phyloP scores from a whole-genome alignment of 768 basidiomycete species.

The Pleurotus djamor region DNA sequence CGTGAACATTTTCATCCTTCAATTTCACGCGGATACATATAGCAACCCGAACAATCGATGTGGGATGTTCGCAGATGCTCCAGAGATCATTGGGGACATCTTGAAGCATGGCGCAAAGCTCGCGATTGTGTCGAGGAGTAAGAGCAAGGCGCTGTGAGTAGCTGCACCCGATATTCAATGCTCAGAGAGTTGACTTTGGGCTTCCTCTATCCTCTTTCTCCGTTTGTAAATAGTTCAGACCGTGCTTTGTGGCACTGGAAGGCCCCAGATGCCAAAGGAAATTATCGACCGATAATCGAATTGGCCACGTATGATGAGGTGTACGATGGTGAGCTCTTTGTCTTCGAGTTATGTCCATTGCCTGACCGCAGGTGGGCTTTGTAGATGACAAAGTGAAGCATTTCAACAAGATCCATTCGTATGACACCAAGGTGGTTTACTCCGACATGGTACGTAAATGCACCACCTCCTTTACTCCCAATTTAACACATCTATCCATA shows the following conservation, averaged over 20 bases:
- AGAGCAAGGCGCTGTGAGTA: not conserved
- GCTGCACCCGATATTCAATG: too few relatives aligned
- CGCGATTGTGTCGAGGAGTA: not conserved
- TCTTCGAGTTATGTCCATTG: not conserved
- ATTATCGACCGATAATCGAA: not conserved
- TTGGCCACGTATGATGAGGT: not conserved
- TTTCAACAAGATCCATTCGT: not conserved
- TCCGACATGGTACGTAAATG: not conserved
- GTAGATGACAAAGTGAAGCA: not conserved
- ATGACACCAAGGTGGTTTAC: not conserved
- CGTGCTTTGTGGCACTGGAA: not conserved
- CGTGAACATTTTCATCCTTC: not conserved
- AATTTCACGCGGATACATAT: not conserved
- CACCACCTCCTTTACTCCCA: not conserved
- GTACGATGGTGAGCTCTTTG: not conserved
- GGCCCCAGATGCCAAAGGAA: not conserved
- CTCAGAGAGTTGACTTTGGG: too few relatives aligned
- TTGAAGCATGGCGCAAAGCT: not conserved
- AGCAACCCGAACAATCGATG: not conserved
- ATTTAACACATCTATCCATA: not conserved
- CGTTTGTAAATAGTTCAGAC: not conserved
- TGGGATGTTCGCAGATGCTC: not conserved
- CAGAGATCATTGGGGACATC: not conserved
- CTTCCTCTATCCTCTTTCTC: not conserved
- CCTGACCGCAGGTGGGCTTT: not conserved